These are phyloP conservation scores for Pseudozyma thailandica DNA, from an alignment of 1,284 basidiomycete species.

Conservation along the genomic window DNA sequence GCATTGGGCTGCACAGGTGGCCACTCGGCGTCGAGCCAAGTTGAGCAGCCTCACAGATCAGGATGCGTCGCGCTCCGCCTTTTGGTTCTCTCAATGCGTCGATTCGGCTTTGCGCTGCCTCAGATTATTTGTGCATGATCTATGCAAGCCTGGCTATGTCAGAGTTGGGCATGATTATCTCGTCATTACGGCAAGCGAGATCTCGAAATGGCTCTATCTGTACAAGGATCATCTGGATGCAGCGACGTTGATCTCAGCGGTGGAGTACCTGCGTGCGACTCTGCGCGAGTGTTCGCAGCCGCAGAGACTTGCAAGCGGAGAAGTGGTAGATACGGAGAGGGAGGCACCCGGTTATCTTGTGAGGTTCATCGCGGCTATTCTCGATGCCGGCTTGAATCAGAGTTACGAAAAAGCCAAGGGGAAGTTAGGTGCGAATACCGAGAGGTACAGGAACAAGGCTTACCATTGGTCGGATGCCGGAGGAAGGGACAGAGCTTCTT, in stretches of 20 bases:
- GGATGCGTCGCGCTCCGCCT: conserved; percentile 18
- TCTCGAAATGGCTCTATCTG: conserved; percentile 45
- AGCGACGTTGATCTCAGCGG: conserved; percentile 18
- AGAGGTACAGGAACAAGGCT: conserved; percentile 1
- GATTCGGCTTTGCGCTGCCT: conserved; percentile 34
- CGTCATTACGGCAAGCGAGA: conserved; percentile 42
- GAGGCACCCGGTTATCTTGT: conserved; percentile 49
- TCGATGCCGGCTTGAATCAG: conserved; percentile 38
- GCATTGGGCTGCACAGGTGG: conserved; percentile 44
- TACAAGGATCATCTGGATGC: conserved; percentile 43
- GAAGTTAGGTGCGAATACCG: conserved; percentile 8
- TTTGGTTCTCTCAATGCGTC: conserved; percentile 46
- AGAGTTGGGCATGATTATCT: conserved; percentile 48
- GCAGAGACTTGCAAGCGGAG: conserved; percentile 34
- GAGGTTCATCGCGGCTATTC: conserved; percentile 32
- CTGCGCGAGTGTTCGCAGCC: conserved; percentile 37
- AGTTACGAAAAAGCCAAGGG: conserved; percentile 31
- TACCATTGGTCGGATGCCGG: conserved; percentile 3
- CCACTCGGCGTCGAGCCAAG: not conserved
- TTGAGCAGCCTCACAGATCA: conserved; percentile 19
- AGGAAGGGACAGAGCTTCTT: conserved; percentile 3
- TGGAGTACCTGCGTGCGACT: conserved; percentile 28
- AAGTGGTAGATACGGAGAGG: conserved; percentile 43
- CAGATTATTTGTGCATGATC: conserved; percentile 28
- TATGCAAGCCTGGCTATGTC: conserved; percentile 44